These are phyloP conservation scores for Babesia bovis DNA, from an alignment of 169 alveolate species.

Conservation along the genomic window DNA sequence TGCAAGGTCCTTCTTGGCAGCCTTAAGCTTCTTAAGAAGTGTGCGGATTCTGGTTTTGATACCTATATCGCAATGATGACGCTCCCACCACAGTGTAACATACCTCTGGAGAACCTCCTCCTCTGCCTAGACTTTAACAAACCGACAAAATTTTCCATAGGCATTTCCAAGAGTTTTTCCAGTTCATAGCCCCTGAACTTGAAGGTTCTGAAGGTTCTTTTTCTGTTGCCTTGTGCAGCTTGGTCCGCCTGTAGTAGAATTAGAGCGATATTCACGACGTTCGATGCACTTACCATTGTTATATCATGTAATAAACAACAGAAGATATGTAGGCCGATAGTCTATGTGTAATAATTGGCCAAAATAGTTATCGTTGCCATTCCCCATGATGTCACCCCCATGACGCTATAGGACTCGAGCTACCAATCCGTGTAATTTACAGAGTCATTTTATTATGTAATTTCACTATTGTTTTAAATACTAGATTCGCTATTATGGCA, in stretches of 20 bases:
- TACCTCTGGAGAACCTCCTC: slow-evolving; percentile 89
- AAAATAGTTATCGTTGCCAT: neutral
- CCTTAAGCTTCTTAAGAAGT: slow-evolving; percentile 92
- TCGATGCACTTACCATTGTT: slow-evolving; percentile 3
- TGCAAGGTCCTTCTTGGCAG: slow-evolving; percentile 88
- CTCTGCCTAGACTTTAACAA: slow-evolving; percentile 96
- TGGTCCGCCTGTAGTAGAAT: slow-evolving; percentile 44
- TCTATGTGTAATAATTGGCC: neutral
- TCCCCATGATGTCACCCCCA: slow-evolving; percentile 20
- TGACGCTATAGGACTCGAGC: too few relatives aligned
- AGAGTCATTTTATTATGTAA: too few relatives aligned
- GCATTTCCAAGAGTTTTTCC: slow-evolving; percentile 90
- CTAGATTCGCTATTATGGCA: too few relatives aligned
- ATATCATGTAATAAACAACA: neutral
- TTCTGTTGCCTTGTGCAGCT: slow-evolving; percentile 81
- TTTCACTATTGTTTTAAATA: too few relatives aligned
- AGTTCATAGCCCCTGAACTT: slow-evolving; percentile 97
- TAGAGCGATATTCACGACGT: neutral
- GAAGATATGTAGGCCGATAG: neutral
- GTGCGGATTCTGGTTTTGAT: slow-evolving; percentile 87
- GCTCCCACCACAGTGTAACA: slow-evolving; percentile 50
- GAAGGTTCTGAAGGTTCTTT: slow-evolving; percentile 96
- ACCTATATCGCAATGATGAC: slow-evolving; percentile 51
- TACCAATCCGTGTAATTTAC: too few relatives aligned
- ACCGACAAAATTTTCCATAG: slow-evolving; percentile 89